phyloP scores from a whole-genome alignment of 371 early-diverging fungal genomes.

The Mucor saturninus region DNA sequence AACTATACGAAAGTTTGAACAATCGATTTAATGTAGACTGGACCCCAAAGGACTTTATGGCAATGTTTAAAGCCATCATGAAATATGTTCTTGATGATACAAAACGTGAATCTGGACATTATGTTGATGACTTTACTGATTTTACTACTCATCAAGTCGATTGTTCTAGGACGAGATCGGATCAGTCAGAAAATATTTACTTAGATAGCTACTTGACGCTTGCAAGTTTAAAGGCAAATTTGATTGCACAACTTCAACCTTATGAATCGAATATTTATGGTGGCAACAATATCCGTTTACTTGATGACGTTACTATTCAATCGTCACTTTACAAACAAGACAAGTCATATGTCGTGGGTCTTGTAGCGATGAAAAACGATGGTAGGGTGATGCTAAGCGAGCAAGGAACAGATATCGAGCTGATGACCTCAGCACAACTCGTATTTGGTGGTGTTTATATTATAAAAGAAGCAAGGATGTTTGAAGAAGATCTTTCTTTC shows the following conservation, averaged over 20 bases:
- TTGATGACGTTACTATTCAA: background rate
- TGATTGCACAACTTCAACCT: background rate
- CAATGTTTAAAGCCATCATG: background rate
- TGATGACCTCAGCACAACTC: background rate
- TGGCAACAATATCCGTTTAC: background rate
- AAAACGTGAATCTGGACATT: background rate
- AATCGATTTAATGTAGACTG: constrained; percentile 5
- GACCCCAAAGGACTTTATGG: background rate
- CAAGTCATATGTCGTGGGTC: background rate
- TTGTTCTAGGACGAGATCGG: background rate
- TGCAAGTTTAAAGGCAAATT: background rate
- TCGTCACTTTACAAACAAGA: background rate
- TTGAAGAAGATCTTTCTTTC: constrained; percentile 6
- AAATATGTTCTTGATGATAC: background rate
- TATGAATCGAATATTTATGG: constrained; percentile 1
- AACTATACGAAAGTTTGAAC: constrained; percentile 19
- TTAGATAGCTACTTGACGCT: constrained; percentile 4
- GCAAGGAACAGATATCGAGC: background rate
- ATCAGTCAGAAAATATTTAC: background rate
- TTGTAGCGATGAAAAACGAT: background rate
- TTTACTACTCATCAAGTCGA: background rate
- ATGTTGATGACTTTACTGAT: background rate
- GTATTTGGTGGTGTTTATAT: background rate
- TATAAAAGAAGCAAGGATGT: background rate
- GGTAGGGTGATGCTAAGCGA: constrained; percentile 6